Conservation (phyloP, 257 asterid genomes). For the Linderniella brevidens region DNA sequence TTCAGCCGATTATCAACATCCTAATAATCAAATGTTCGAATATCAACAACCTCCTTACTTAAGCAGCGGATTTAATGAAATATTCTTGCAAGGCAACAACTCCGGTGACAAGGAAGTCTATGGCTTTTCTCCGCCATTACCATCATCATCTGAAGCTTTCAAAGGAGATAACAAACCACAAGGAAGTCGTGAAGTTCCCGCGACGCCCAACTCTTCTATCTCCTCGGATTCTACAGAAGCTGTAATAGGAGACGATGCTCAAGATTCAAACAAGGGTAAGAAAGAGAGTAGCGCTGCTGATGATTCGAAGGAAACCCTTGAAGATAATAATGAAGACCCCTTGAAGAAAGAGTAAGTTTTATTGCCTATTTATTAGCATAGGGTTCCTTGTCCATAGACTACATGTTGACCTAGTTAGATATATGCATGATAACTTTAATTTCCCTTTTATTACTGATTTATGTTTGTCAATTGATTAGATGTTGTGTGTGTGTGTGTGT, state of each 20-base stretch:
- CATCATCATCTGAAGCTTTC: too few relatives aligned
- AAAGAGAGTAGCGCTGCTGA: constrained; percentile 11
- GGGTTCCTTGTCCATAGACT: not conserved
- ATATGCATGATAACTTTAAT: too few relatives aligned
- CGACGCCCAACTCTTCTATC: constrained; percentile 48
- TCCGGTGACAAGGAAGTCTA: too few relatives aligned
- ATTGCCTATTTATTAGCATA: not conserved
- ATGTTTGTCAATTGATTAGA: not conserved
- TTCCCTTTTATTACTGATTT: too few relatives aligned
- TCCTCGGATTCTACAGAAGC: constrained; percentile 53
- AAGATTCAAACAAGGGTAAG: constrained; percentile 18
- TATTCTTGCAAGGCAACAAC: too few relatives aligned
- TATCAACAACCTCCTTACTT: too few relatives aligned
- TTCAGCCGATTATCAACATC: too few relatives aligned
- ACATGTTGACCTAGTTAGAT: not conserved
- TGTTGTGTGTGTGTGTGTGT: not conserved
- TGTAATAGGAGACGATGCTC: constrained; percentile 11
- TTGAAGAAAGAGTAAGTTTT: constrained; percentile 41
- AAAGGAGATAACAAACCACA: too few relatives aligned
- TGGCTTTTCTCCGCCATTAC: too few relatives aligned
- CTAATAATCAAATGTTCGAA: too few relatives aligned
- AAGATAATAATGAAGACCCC: constrained; percentile 24
- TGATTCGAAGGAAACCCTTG: constrained; percentile 11
- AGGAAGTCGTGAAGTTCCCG: constrained; percentile 21
- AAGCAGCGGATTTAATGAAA: too few relatives aligned